phyloP scores from a whole-genome alignment of 495 filamentous ascomycete species.

The Aspergillus incahuasiensis region DNA sequence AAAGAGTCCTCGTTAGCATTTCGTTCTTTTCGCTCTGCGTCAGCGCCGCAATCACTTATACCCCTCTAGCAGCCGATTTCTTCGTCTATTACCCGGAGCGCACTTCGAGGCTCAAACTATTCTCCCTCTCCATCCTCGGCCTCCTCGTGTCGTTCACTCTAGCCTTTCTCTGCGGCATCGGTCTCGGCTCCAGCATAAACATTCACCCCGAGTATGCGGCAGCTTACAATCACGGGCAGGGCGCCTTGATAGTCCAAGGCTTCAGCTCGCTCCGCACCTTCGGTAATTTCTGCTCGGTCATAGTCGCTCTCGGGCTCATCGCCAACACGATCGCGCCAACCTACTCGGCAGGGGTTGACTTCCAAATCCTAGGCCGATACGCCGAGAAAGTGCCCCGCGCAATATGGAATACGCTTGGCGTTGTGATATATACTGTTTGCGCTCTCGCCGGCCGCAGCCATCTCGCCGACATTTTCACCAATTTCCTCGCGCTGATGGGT shows the following conservation, averaged over 20 bases:
- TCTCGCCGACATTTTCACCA: slow-evolving; percentile 62
- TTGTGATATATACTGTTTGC: slow-evolving; percentile 59
- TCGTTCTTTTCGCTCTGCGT: slow-evolving; percentile 67
- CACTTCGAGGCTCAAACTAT: slow-evolving; percentile 37
- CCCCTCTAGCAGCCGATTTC: slow-evolving; percentile 56
- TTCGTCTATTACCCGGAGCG: slow-evolving; percentile 62
- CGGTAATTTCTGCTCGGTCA: slow-evolving; percentile 67
- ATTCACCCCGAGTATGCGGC: slow-evolving; percentile 47
- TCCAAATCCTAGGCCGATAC: slow-evolving; percentile 58
- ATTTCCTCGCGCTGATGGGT: slow-evolving; percentile 70
- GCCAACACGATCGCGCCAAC: slow-evolving; percentile 66
- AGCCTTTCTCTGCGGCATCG: slow-evolving; percentile 62
- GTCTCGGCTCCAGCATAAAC: slow-evolving; percentile 59
- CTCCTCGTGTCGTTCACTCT: slow-evolving; percentile 54
- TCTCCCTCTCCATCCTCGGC: slow-evolving; percentile 41
- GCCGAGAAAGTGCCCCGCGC: slow-evolving; percentile 54
- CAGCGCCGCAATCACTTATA: slow-evolving; percentile 59
- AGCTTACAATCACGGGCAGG: slow-evolving; percentile 48
- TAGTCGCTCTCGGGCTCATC: slow-evolving; percentile 67
- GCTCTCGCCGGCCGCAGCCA: slow-evolving; percentile 58
- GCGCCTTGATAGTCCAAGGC: slow-evolving; percentile 61
- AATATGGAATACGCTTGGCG: slow-evolving; percentile 57
- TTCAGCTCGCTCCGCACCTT: slow-evolving; percentile 59
- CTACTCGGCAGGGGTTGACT: slow-evolving; percentile 66
- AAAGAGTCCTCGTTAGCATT: slow-evolving; percentile 29